Base-by-base conservation (phyloP, 192 early-diverging fungal genomes). In the Gamsiella multidivaricata region DNA sequence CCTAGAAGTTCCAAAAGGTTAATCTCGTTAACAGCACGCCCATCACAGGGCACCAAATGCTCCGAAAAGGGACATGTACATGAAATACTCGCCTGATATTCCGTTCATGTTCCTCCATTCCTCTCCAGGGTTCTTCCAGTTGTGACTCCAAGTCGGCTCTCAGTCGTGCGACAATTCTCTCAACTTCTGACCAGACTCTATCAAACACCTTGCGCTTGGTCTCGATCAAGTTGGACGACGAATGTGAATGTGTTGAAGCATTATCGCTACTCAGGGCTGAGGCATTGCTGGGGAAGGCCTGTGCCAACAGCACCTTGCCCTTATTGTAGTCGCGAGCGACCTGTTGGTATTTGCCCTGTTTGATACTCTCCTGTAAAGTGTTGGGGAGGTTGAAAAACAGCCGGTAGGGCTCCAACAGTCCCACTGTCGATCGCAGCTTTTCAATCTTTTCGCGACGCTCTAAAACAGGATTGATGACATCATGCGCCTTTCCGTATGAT, bases 361-460 rank as follows among this genome's bases (percentile, higher is more conserved):
- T 85, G 31, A 94, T 92, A 41, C 88, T 91, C 54, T 96, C 94
- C 49, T 89, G 88, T 20, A 99, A 82, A 36, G 88, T 94, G 46
- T 90, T 91, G 8, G 97, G 96, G n/a, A 99, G 75, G 69, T 95
- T 97, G 76, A 99, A 98, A 75, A 97, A 96, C 80, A 98, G 95
- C 68, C 94, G 93, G 87, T 96, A 99, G 46, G 94, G 88, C 68
- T 96, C 94, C n/a, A 99, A 84, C n/a, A 98, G 83, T 42, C 84
- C 88, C 11, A 99, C 88, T 5, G 97, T 95, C 10, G 88, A 89
- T 10, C 94, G 88, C n/a, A 99, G 90, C 82, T 94, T 94, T 58
- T 96, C 97, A 1, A 93, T 93, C 50, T 94, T 93, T 18, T 85
- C 87, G 33, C 96, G 87, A 11, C 95, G 82, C 49, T 95, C 91